Base-by-base conservation (phyloP, 805 yeast genomes). In the Ogataea henricii region DNA sequence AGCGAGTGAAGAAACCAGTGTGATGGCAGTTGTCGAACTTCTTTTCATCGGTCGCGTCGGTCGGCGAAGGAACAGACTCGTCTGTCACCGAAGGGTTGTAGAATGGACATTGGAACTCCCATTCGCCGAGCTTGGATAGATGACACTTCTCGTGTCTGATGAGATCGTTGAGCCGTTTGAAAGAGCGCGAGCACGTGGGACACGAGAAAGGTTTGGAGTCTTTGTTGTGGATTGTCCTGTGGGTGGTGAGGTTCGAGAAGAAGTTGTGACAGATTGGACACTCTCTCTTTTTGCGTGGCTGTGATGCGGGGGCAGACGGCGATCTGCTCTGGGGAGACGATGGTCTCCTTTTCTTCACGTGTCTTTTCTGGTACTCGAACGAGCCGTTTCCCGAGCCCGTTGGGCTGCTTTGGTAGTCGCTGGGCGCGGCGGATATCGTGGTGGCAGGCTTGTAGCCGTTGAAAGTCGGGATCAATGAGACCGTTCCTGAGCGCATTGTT, bases 131-230 rank as follows among this genome's bases (percentile, higher is more conserved):
- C 56, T 85, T 92, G 56, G 86, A 85, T 76, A 90, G 79, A 65
- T 90, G 97, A 48, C 92, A 78, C 66, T 88, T 89, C 58, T 83
- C 82, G 65, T 90, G 97, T 52, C 97, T 76, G 54, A 85, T 79
- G 55, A 91, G 71, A 64, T 90, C 97, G 64, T 91, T 91, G 36
- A 91, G 85, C 49, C 97, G 75, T 13, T 94, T 88, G 68, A 90
- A 90, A 2, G 96, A 96, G 50, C 96, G 79, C 34, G 78, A 74
- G 65, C 97, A 90, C 27, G 82, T 78, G 35, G 79, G 73, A 67
- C 97, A 90, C 38, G 81, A 72, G 62, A 84, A 92, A 0, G 96
- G 96, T 49, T 95, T 76, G 13, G 82, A 74, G 17, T 82, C 78
- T 9, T 85, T 87, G 46, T 82, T 81, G 64, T 87, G 96, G 14